Percentiles rank a stretch among this genome's conserved stretches.
Evolutionary conservation across 768 basidiomycete genomes (phyloP).

Genomic region (Hericium erinaceus): DNA sequence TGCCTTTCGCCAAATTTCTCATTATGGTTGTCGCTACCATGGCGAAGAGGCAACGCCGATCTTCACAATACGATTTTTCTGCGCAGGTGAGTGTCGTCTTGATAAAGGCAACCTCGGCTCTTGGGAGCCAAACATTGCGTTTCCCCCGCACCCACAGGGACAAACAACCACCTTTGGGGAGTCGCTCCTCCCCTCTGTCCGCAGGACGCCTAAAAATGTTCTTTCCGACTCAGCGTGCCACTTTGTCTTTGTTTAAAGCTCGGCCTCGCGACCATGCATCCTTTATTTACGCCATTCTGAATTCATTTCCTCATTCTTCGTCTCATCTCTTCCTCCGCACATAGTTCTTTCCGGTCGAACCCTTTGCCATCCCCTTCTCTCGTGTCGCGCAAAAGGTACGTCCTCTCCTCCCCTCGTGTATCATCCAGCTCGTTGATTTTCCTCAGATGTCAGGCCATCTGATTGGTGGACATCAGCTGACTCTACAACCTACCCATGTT

Average conservation of each 20-base stretch:
- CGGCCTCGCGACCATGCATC: not conserved
- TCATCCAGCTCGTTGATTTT: too few relatives aligned
- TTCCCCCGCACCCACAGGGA: constrained; percentile 32
- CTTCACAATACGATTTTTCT: too few relatives aligned
- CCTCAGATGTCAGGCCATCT: too few relatives aligned
- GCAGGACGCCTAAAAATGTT: constrained; percentile 2
- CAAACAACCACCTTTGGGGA: constrained; percentile 33
- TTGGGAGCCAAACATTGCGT: constrained; percentile 17
- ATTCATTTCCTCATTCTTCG: not conserved
- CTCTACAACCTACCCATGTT: too few relatives aligned
- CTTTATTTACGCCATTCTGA: not conserved
- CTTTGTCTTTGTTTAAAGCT: not conserved
- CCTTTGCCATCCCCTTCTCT: not conserved
- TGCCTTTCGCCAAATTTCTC: too few relatives aligned
- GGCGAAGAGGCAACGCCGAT: too few relatives aligned
- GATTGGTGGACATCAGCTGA: too few relatives aligned
- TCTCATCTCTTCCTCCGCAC: not conserved
- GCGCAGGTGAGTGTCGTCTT: too few relatives aligned
- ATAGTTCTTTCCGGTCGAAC: not conserved
- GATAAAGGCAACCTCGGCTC: not conserved
- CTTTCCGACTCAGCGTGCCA: constrained; percentile 4
- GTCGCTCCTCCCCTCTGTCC: constrained; percentile 3
- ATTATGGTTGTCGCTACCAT: too few relatives aligned
- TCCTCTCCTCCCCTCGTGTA: not conserved
- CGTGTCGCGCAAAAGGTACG: not conserved